phyloP scores from a whole-genome alignment of 108 stramenopile genomes.

The Cyclotella cryptica region DNA sequence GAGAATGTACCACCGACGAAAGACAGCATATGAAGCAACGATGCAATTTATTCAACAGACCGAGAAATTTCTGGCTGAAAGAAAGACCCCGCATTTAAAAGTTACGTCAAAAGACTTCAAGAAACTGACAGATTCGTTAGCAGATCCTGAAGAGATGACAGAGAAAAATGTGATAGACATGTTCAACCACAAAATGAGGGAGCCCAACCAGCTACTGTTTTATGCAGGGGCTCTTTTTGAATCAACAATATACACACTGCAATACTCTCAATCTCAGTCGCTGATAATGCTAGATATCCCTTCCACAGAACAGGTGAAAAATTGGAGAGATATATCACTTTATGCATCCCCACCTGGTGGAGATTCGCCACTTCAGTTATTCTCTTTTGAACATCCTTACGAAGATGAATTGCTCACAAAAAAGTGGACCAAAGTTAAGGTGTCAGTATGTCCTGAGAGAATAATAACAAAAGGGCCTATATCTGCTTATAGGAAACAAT shows the following conservation, averaged over 20 bases:
- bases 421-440: constrained; percentile 15
- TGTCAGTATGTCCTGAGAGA: constrained; percentile 6
- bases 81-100: too few relatives aligned
- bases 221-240: constrained; percentile 29
- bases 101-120: neutral
- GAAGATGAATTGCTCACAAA: neutral
- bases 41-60: constrained; percentile 3
- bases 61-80: neutral
- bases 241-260: constrained; percentile 13
- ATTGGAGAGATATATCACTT: neutral
- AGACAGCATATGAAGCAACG: constrained; percentile 11
- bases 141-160: neutral
- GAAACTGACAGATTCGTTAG: neutral
- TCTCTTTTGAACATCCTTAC: neutral
- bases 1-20: constrained; percentile 24
- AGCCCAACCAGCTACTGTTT: constrained; percentile 17
- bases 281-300: constrained; percentile 34
- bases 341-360: neutral
- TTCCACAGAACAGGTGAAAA: neutral
- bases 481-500: constrained; percentile 18
- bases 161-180: neutral
- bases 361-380: neutral
- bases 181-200: constrained; percentile 15
- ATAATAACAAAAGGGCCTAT: neutral
- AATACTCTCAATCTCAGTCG: too few relatives aligned